A percentile compares a stretch with the other conserved stretches of the same genome.
These are phyloP conservation scores for Corchorus capsularis DNA, from an alignment of 345 rosid genomes.

Conservation along the genomic window DNA sequence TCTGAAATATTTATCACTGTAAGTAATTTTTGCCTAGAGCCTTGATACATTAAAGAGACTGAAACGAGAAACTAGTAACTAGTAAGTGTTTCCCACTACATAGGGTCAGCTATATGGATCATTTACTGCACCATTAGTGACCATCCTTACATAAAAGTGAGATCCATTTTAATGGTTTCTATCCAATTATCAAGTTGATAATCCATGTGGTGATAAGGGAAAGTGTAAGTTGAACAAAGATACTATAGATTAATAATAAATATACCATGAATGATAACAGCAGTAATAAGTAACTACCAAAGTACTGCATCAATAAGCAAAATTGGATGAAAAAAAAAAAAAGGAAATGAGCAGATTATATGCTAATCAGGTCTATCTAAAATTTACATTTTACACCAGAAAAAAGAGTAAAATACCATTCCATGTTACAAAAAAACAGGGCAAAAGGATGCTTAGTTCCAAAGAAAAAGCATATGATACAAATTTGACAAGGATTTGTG, in stretches of 20 bases:
- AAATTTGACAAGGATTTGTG: background rate
- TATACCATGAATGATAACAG: background rate
- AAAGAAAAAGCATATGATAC: background rate
- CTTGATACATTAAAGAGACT: background rate
- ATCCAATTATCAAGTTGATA: background rate
- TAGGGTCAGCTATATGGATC: background rate
- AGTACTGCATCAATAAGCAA: background rate
- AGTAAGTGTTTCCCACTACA: background rate
- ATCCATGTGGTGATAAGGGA: background rate
- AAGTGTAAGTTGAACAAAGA: background rate
- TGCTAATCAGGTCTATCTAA: background rate
- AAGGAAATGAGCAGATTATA: background rate
- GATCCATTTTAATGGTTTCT: background rate
- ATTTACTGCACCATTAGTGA: background rate
- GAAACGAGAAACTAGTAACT: background rate
- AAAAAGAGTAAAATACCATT: background rate
- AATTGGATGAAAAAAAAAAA: background rate
- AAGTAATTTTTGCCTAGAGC: background rate
- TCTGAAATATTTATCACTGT: background rate
- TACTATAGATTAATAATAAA: too few relatives aligned
- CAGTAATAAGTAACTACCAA: background rate
- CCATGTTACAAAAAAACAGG: background rate
- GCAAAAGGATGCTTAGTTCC: background rate
- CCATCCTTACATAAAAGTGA: background rate
- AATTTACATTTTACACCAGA: background rate